These are phyloP conservation scores for Ascochyta pisi DNA, from an alignment of 2,329 filamentous ascomycete species.

Conservation along the genomic window DNA sequence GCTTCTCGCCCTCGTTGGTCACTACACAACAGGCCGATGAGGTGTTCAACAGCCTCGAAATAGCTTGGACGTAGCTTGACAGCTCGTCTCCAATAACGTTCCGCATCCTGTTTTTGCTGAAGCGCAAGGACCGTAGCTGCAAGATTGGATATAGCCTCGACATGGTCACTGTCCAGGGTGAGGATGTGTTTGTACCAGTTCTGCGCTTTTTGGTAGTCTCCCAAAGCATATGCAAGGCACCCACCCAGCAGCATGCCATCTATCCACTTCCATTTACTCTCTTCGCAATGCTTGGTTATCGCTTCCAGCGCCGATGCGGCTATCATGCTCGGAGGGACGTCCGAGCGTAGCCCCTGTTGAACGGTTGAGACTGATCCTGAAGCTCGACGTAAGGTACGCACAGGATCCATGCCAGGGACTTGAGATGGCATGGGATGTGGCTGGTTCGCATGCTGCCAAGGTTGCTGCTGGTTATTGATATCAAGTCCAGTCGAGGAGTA, in stretches of 20 bases:
- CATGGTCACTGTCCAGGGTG: conserved; percentile 68
- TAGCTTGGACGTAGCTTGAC: conserved; percentile 84
- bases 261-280: conserved; percentile 68
- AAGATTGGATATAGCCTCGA: conserved; percentile 92
- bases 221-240: conserved; percentile 88
- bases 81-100: conserved; percentile 84
- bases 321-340: conserved; percentile 43
- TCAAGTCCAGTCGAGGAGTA: conserved; percentile 34
- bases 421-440: conserved; percentile 33
- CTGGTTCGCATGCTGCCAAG: conserved; percentile 35
- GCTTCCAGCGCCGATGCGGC: conserved; percentile 48
- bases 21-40: conserved; percentile 84
- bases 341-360: conserved; percentile 36
- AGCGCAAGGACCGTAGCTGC: conserved; percentile 88
- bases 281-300: conserved; percentile 47
- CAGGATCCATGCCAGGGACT: conserved; percentile 33
- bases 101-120: conserved; percentile 80
- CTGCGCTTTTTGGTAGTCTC: conserved; percentile 78
- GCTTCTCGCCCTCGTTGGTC: conserved; percentile 84
- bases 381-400: conserved; percentile 42
- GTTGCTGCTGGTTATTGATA: conserved; percentile 24
- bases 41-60: conserved; percentile 93
- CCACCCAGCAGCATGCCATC: conserved; percentile 92
- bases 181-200: conserved; percentile 76
- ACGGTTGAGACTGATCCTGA: conserved; percentile 43